These are phyloP conservation scores for Castanea crenata DNA, from an alignment of 306 rosid species.

Conservation along the genomic window DNA sequence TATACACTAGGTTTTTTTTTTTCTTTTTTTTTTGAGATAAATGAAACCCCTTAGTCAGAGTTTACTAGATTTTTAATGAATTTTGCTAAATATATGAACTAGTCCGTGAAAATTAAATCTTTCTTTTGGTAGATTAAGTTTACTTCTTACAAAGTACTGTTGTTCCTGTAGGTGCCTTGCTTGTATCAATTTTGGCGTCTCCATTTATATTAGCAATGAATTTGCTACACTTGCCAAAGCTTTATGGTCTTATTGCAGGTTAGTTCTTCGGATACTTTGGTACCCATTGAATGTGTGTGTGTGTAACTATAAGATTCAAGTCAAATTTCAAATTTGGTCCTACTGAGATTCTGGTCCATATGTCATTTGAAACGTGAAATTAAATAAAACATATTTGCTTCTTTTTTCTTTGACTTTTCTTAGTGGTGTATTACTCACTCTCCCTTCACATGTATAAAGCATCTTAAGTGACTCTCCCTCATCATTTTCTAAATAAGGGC, in stretches of 20 bases:
- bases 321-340: not conserved
- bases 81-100: not conserved
- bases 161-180: conserved; percentile 57
- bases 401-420: no score
- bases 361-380: not conserved
- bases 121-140: not conserved
- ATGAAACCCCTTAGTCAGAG: not conserved
- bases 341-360: not conserved
- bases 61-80: not conserved
- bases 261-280: conserved; percentile 19
- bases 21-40: not conserved
- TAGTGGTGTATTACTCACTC: no score
- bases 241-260: conserved; percentile 70
- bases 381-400: not conserved
- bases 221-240: conserved; percentile 74
- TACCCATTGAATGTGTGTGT: not conserved
- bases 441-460: no score
- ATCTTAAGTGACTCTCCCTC: no score
- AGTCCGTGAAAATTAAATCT: not conserved
- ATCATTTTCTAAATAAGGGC: no score
- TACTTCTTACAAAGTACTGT: not conserved
- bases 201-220: conserved; percentile 52
- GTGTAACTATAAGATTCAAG: not conserved
- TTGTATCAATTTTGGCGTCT: conserved; percentile 63
- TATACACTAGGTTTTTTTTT: not conserved